Percentiles rank a stretch among this genome's conserved stretches.
These are phyloP conservation scores for Pestalotiopsis sp. DNA, from an alignment of 2,329 filamentous ascomycete species.

Conservation along the genomic window DNA sequence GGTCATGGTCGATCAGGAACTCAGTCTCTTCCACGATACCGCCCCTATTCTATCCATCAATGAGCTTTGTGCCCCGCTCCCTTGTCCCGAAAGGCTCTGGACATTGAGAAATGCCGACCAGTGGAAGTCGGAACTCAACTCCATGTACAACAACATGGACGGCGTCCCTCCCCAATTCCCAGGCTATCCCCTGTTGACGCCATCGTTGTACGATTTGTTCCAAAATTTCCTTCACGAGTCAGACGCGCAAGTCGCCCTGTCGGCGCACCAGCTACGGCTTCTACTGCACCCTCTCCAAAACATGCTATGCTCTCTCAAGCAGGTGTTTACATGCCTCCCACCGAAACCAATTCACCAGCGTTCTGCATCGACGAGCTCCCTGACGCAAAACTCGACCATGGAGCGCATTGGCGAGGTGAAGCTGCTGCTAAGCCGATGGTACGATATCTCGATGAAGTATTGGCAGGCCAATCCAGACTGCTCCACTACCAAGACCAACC, in stretches of 20 bases:
- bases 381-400: conserved; percentile 63
- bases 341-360: conserved; percentile 51
- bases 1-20: conserved; percentile 74
- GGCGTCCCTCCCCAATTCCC: conserved; percentile 55
- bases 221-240: conserved; percentile 67
- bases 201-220: conserved; percentile 67
- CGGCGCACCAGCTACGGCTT: conserved; percentile 64
- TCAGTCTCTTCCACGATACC: conserved; percentile 67
- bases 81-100: conserved; percentile 65
- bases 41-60: conserved; percentile 65
- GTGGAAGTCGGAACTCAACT: conserved; percentile 63
- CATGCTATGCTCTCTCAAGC: conserved; percentile 64
- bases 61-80: conserved; percentile 67
- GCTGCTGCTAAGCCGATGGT: conserved; percentile 66
- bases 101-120: conserved; percentile 57
- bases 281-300: conserved; percentile 70
- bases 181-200: conserved; percentile 51
- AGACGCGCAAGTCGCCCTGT: conserved; percentile 43
- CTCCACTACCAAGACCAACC: conserved; percentile 63
- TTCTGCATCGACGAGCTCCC: conserved; percentile 43
- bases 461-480: conserved; percentile 59
- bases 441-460: conserved; percentile 61
- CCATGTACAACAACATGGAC: conserved; percentile 54
- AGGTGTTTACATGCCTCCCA: conserved; percentile 59
- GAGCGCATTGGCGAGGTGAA: conserved; percentile 67